phyloP scores from a whole-genome alignment of 2,329 filamentous ascomycete genomes.

The Alternaria postmessia region DNA sequence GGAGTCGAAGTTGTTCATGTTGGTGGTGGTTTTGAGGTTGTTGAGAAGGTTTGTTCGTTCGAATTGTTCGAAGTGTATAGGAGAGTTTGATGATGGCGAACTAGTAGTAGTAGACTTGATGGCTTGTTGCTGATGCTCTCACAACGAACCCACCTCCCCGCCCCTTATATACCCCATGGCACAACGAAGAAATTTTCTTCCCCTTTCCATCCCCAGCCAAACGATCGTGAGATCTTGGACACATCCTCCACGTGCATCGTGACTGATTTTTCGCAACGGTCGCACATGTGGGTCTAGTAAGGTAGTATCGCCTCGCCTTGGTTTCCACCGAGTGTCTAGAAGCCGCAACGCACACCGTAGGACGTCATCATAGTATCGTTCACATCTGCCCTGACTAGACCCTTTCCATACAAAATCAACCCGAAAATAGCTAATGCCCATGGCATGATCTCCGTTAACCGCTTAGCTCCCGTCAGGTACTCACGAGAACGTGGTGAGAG shows the following conservation, averaged over 20 bases:
- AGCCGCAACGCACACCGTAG: conserved; percentile 14
- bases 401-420: background rate
- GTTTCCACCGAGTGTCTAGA: conserved; percentile 2
- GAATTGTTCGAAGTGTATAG: background rate
- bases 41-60: conserved; percentile 2
- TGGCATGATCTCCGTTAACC: conserved; percentile 21
- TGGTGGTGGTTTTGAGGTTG: background rate
- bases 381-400: conserved; percentile 10
- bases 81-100: background rate
- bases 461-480: conserved; percentile 14
- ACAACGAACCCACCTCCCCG: background rate
- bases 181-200: conserved; percentile 11
- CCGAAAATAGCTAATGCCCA: background rate
- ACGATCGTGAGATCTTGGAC: conserved; percentile 19
- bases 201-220: background rate
- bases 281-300: conserved; percentile 21
- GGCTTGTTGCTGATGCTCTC: conserved; percentile 11
- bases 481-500: conserved; percentile 1
- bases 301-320: conserved; percentile 2
- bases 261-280: conserved; percentile 18
- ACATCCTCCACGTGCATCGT: conserved; percentile 18
- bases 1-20: conserved; percentile 31
- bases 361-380: conserved; percentile 14
- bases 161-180: conserved; percentile 22
- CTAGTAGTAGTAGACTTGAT: conserved; percentile 4